Percentiles rank a stretch among this genome's conserved stretches.
phyloP scores from a whole-genome alignment of 2,329 filamentous ascomycete genomes.

The Chaetomium globosum region DNA sequence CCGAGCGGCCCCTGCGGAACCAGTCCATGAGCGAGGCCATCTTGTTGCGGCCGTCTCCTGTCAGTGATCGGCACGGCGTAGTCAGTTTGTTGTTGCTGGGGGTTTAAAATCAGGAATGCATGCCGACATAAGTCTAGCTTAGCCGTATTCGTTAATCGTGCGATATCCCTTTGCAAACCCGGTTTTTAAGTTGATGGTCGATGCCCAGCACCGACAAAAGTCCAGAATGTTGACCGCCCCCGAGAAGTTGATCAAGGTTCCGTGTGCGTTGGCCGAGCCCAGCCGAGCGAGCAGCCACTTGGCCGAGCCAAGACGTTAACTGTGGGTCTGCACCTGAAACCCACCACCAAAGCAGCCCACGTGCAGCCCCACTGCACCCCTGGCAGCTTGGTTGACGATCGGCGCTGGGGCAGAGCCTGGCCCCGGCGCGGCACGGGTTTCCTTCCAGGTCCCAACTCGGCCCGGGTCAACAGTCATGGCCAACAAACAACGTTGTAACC shows the following conservation, averaged over 20 bases:
- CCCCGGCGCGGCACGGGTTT: neutral
- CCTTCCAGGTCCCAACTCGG: neutral
- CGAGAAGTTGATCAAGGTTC: neutral
- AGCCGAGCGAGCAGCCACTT: neutral
- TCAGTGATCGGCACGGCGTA: neutral
- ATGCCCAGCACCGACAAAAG: neutral
- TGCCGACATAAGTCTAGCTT: neutral
- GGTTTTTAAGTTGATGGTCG: neutral
- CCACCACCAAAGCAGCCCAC: neutral
- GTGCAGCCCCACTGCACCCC: neutral
- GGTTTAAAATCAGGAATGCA: neutral
- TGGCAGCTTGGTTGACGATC: neutral
- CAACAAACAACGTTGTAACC: neutral
- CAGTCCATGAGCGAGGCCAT: conserved; percentile 13
- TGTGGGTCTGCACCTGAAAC: conserved; percentile 9
- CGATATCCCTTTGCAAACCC: neutral
- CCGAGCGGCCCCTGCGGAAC: conserved; percentile 11
- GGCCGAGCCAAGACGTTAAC: neutral
- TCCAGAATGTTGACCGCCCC: neutral
- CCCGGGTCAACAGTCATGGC: neutral
- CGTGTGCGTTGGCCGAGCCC: neutral
- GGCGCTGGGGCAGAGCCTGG: neutral
- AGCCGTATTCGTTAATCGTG: neutral
- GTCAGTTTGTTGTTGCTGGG: neutral
- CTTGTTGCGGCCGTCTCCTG: neutral